These are phyloP conservation scores for Cladorrhinum sp. DNA, from an alignment of 2,329 filamentous ascomycete genomes.

Conservation along the genomic window DNA sequence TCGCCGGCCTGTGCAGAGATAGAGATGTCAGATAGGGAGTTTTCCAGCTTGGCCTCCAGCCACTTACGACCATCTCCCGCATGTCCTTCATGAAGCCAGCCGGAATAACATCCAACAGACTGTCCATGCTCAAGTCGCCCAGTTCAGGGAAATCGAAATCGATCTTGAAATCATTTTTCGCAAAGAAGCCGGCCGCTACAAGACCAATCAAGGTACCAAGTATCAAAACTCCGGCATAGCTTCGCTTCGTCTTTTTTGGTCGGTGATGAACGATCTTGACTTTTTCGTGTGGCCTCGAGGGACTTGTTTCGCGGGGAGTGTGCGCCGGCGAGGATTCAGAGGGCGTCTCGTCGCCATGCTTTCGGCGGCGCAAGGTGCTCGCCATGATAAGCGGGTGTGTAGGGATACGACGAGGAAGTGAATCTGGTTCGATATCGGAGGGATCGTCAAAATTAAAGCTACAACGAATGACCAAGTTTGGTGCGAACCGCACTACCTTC, in stretches of 20 bases:
- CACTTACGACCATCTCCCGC: constrained; percentile 73
- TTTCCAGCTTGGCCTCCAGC: constrained; percentile 9
- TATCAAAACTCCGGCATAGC: constrained; percentile 77
- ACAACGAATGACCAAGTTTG: background rate
- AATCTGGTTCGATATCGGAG: background rate
- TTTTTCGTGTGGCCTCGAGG: constrained; percentile 33
- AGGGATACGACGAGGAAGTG: background rate
- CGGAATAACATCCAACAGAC: constrained; percentile 81
- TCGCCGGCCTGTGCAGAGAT: constrained; percentile 65
- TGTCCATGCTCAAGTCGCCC: constrained; percentile 76
- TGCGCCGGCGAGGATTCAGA: constrained; percentile 29
- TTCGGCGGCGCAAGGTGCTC: constrained; percentile 29
- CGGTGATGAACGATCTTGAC: constrained; percentile 44
- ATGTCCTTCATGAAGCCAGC: constrained; percentile 83
- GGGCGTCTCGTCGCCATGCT: constrained; percentile 24
- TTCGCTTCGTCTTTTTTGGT: constrained; percentile 63
- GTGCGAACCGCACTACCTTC: background rate
- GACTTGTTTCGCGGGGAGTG: constrained; percentile 35
- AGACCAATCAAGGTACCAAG: constrained; percentile 89
- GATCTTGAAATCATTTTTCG: constrained; percentile 83
- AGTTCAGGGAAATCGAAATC: constrained; percentile 70
- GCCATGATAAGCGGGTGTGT: constrained; percentile 24
- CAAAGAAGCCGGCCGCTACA: constrained; percentile 84
- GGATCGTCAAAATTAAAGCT: background rate
- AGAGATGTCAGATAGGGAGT: constrained; percentile 7